A percentile compares a stretch with the other conserved stretches of the same genome.
phyloP scores from a whole-genome alignment of 1,284 basidiomycete genomes.

The Abortiporus biennis region DNA sequence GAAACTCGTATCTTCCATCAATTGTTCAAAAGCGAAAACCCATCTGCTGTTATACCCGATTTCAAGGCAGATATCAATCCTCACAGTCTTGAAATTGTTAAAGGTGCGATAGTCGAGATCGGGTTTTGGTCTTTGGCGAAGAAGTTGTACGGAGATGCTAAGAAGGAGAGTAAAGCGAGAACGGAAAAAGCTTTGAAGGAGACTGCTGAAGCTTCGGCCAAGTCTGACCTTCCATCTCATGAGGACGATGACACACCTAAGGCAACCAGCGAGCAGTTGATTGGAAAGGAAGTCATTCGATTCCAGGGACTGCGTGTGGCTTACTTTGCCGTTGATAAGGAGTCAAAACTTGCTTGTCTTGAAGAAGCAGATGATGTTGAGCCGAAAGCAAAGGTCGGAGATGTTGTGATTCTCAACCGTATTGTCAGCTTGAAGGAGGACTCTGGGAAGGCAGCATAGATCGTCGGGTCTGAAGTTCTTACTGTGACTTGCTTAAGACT shows the following conservation, averaged over 20 bases:
- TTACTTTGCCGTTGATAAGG: slow-evolving; percentile 93
- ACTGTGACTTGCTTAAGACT: too few species aligned
- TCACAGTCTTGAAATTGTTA: slow-evolving; percentile 73
- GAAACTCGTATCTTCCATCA: slow-evolving; percentile 92
- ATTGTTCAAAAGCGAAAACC: slow-evolving; percentile 93
- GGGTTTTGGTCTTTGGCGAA: slow-evolving; percentile 88
- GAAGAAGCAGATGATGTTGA: slow-evolving; percentile 43
- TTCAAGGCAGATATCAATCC: slow-evolving; percentile 78
- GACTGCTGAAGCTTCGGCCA: slow-evolving; percentile 19
- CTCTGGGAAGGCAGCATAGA: slow-evolving; percentile 66
- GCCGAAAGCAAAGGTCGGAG: slow-evolving; percentile 52
- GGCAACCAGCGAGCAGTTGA: slow-evolving; percentile 74
- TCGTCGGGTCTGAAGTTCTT: neutral
- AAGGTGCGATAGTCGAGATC: slow-evolving; percentile 80
- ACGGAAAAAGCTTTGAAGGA: slow-evolving; percentile 59
- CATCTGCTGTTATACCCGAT: slow-evolving; percentile 63
- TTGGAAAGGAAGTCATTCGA: slow-evolving; percentile 90
- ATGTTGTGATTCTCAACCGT: slow-evolving; percentile 84
- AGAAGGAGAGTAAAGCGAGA: slow-evolving; percentile 58
- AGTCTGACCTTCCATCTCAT: slow-evolving; percentile 21
- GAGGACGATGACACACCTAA: slow-evolving; percentile 53
- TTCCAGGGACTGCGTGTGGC: slow-evolving; percentile 97
- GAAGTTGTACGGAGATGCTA: slow-evolving; percentile 59
- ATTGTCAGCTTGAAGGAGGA: slow-evolving; percentile 97
- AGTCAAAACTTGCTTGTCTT: slow-evolving; percentile 62